A percentile compares a stretch with the other conserved stretches of the same genome.
Conservation (phyloP, 495 filamentous ascomycete genomes). For the Penicillium antarcticum region DNA sequence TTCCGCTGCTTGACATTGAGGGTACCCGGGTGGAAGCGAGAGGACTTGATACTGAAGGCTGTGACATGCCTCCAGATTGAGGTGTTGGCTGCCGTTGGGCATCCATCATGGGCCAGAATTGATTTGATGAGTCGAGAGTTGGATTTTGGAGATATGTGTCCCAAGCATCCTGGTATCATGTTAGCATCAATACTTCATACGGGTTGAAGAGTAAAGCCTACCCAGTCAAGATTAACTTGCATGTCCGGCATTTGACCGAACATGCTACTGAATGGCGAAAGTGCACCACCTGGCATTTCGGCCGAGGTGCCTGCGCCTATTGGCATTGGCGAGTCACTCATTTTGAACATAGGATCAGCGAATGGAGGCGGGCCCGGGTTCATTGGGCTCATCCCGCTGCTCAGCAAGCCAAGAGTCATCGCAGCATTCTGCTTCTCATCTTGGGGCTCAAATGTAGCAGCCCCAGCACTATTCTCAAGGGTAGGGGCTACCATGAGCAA, state of each 20-base stretch:
- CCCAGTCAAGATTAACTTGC: conserved; percentile 75
- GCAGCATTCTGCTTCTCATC: conserved; percentile 63
- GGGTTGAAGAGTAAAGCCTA: conserved; percentile 37
- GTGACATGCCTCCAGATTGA: conserved; percentile 14
- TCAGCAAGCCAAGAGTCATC: conserved; percentile 78
- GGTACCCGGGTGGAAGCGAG: conserved; percentile 8
- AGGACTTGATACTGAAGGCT: conserved; percentile 13
- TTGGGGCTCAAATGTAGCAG: conserved; percentile 28
- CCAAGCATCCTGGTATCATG: conserved; percentile 47
- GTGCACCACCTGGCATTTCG: conserved; percentile 31
- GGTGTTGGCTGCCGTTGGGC: conserved; percentile 24
- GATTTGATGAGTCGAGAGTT: conserved; percentile 41
- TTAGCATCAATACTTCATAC: conserved; percentile 10
- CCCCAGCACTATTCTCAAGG: conserved; percentile 21
- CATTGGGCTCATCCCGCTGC: conserved; percentile 65
- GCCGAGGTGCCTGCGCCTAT: conserved; percentile 34
- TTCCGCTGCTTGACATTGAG: conserved; percentile 3
- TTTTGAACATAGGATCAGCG: conserved; percentile 30
- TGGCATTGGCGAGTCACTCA: conserved; percentile 28
- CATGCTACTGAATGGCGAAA: conserved; percentile 54
- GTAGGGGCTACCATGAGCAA: conserved; percentile 46
- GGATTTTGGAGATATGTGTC: conserved; percentile 54
- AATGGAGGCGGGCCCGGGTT: conserved; percentile 36
- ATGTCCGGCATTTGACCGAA: conserved; percentile 60
- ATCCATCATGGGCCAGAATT: conserved; percentile 47